Base-by-base conservation (phyloP, 2,329 filamentous ascomycete genomes). In the Zymoseptoria passerinii region DNA sequence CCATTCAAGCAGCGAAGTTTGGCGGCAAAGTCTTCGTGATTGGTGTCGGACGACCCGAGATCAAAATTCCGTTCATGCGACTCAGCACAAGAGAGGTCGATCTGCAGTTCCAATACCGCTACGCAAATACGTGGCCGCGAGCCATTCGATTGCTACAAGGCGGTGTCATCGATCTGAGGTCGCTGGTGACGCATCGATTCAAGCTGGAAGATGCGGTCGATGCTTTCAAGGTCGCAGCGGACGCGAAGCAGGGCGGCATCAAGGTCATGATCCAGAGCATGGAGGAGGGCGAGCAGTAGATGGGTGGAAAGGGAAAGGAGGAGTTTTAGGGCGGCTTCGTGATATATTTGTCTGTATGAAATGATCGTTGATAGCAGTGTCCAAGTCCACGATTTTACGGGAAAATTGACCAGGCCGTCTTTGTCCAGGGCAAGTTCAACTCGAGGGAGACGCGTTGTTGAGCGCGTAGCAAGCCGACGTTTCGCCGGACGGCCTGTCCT, bases 1-100 rank as follows among this genome's bases (percentile, higher is more conserved):
- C 91, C 55, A 92, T 96, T 72, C 94, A 92, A 82, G 86, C 89
- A 8, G 84, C 88, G 72, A 95, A 92, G 77, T 97, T 97, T 70
- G 94, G 92, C 65, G 92, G 94, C 68, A 96, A 95, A 76, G 92
- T 97, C 56, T 97, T 97, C 71, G 88, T 97, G 63, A 95, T 96
- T 65, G 92, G 92, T 48, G 92, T 97, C 2, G 94, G 92, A 65
- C 92, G 89, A 81, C 92, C 94, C 73, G 90, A 96, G 79, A 94
- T 97, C 79, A 90, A 84, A 75, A 88, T 97, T 63, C 92, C 92
- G 28, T 97, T 97, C 75, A 96, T 96, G 92, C 80, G 90, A 54
- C 82, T 92, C 58, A 92, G 88, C 68, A 92, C 92, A 5, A 83
- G 89, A 63, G 94, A 97, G 77, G 88, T 97, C 67, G 92, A 97